Conservation (phyloP, 306 rosid genomes). For the Cyclanthera cordifolia region DNA sequence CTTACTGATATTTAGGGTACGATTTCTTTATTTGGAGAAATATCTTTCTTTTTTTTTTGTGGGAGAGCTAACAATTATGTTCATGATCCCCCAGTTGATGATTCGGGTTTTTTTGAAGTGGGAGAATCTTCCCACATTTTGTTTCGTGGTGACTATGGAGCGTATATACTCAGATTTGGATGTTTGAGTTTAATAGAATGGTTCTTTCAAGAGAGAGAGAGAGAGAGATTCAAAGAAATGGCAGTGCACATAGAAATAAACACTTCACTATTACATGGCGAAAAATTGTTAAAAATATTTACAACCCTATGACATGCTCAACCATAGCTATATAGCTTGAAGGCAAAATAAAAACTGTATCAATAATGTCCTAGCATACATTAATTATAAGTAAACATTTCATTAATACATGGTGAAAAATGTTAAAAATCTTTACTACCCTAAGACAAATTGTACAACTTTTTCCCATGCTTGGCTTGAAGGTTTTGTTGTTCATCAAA, state of each 20-base stretch:
- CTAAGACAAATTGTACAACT: background rate
- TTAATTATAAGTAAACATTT: background rate
- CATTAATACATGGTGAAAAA: background rate
- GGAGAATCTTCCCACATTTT: no score
- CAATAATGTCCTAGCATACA: background rate
- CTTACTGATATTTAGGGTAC: no score
- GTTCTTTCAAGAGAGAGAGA: no score
- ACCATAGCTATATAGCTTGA: slow-evolving; percentile 1
- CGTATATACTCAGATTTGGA: no score
- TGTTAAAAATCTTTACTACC: background rate
- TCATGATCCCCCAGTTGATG: no score
- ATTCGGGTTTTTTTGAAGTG: no score
- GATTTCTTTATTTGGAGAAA: no score
- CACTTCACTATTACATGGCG: background rate
- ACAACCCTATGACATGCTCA: background rate
- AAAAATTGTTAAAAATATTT: background rate
- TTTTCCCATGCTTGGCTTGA: background rate
- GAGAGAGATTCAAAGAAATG: no score
- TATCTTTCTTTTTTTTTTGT: no score
- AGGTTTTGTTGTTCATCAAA: background rate
- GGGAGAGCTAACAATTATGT: no score
- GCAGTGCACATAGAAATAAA: background rate
- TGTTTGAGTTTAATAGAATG: no score
- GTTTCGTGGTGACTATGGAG: no score
- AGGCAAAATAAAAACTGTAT: slow-evolving; percentile 1